Evolutionary conservation across 371 early-diverging fungal species (phyloP), one percentile per base, ranked within the genome.

Genomic region (Mortierella sp.): DNA sequence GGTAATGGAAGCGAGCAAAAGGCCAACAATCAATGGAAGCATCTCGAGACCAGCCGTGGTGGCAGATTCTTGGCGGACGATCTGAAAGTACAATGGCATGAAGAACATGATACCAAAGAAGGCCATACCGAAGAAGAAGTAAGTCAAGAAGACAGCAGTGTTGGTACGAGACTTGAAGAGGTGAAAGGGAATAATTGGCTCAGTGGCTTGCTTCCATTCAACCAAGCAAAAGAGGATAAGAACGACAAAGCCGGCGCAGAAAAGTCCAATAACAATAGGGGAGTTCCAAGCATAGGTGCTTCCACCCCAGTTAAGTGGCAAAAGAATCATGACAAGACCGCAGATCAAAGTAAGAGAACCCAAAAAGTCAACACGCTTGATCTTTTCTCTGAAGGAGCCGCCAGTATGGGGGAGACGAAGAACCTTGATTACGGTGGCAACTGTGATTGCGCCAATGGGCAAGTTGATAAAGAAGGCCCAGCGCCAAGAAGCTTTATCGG

Each of bases 271-370:
- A 40, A 59, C 24, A 30, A 75, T 62, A 43, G 66, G 63, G 58
- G 93, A 92, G 40, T 85, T 73, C 95, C 95, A 95, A 3, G 88
- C 73, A 75, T 86, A 87, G 5, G 86, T 86, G 61, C 89, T 90
- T 11, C 96, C 96, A 40, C 93, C 94, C 87, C 92, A 87, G 16
- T 90, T 87, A 8, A 93, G 87, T 8, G 93, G 92, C 32, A 94
- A 66, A 45, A 95, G 80, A 26, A 94, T 80, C 14, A 86, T 84
- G 18, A 93, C 73, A 0, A 92, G 87, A 20, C 87, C 72, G 9
- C 45, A 40, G 1, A 75, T 70, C 67, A 86, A 39, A 22, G 73
- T 68, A 39, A 73, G 62, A 1, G 78, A 73, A 1, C 86, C 84
- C 0, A 64, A 18, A 63, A 65, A 83, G 73, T 86, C 86, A n/a